A percentile compares a stretch with the other conserved stretches of the same genome.
Conservation (phyloP, 192 early-diverging fungal genomes). For the Rhizophagus prolifer region DNA sequence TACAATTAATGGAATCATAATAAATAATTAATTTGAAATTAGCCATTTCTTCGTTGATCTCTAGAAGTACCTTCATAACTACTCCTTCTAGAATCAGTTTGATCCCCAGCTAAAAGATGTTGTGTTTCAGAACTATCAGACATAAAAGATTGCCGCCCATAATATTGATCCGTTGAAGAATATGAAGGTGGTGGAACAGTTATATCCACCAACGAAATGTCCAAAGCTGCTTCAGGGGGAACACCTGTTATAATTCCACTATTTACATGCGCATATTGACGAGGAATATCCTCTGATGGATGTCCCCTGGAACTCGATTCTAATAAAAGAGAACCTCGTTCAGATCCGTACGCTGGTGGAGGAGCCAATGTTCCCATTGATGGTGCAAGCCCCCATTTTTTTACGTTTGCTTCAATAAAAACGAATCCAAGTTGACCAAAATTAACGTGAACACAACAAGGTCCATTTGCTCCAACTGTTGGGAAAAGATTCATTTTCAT, state of each 20-base stretch:
- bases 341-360: constrained; percentile 75
- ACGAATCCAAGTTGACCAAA: constrained; percentile 81
- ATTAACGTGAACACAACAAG: constrained; percentile 63
- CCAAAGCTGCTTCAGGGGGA: constrained; percentile 23
- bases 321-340: constrained; percentile 68
- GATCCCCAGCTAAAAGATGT: constrained; percentile 26
- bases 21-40: neutral
- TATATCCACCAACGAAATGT: constrained; percentile 36
- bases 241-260: neutral
- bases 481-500: constrained; percentile 73
- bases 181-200: constrained; percentile 43
- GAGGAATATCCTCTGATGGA: constrained; percentile 24
- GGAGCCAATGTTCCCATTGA: constrained; percentile 66
- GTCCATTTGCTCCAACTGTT: constrained; percentile 58
- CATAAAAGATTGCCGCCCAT: constrained; percentile 11
- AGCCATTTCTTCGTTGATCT: constrained; percentile 7
- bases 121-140: constrained; percentile 25
- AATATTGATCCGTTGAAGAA: constrained; percentile 36
- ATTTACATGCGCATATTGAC: constrained; percentile 17
- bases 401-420: constrained; percentile 82
- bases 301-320: constrained; percentile 35
- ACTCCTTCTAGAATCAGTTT: constrained; percentile 26
- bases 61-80: constrained; percentile 27
- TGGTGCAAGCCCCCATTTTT: constrained; percentile 79
- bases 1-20: neutral